Evolutionary conservation across 768 basidiomycete genomes (phyloP), one percentile per base, ranked within the genome.

Genomic region (Tulasnella sp.): DNA sequence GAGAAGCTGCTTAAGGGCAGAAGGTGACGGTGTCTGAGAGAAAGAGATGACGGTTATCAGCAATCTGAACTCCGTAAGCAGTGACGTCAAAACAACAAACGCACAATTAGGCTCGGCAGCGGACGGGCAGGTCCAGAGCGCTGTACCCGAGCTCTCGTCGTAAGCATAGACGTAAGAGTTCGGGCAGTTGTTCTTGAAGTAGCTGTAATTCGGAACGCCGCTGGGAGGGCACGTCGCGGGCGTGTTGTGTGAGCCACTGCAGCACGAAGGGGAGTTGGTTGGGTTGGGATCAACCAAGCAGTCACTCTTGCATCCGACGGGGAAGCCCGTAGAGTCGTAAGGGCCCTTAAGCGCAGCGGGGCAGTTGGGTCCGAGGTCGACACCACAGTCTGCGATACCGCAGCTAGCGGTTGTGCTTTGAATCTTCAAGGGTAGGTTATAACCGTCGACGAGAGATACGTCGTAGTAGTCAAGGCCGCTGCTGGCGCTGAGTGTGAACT

Each of bases 291-390:
- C 64, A 38, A 68, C 66, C 0, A 52, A 19, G 54, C 67, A 68
- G 4, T 67, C 51, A n/a, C 60, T 64, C 23, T 61, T 55, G 60
- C 67, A 68, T 7, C 67, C 67, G 38, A 68, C 62, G 29, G 65
- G 62, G 56, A 60, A 44, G 19, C 66, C 66, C 3, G 51, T 49
- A 2, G 23, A 17, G 58, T 68, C 61, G 55, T 27, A 56, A 15
- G 59, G 63, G 0, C 41, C 41, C 34, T 51, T 53, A 32, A 56
- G 54, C 23, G 26, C 29, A 0, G 54, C 15, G n/a, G 56, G 58
- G 48, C 62, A 45, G 27, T 47, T 26, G 1, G 56, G 47, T 11
- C 27, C 29, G 19, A 58, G 47, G 29, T 58, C 56, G 29, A 49
- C 56, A 11, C 43, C 26, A 23, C 56, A 58, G 29, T 58, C 56